Evolutionary conservation across 2,329 filamentous ascomycete species (phyloP), one percentile per base, ranked within the genome.

Genomic region (Venturia nashicola): DNA sequence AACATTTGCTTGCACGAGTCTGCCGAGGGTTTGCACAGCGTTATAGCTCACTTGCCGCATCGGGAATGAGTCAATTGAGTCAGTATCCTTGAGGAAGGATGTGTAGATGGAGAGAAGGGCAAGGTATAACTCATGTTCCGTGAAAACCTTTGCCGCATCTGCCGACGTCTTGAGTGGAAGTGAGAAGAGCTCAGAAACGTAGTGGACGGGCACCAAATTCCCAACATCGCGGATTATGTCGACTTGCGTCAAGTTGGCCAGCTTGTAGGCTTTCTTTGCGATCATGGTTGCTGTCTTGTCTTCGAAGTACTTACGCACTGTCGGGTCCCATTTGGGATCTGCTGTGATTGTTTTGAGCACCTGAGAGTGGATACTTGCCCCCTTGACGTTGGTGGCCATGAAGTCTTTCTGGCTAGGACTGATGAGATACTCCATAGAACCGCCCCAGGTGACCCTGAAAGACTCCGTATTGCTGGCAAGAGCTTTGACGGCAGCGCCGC

Each of bases 301-400:
- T 12, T 84, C 78, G 71, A 88, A 91, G 70, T 91, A 91, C 0
- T 76, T 74, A 75, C 86, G 86, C 68, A 91, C 79, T 11, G 85
- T 79, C 9, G 77, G 74, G 46, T 82, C 76, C 82, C 88, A 90
- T 55, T 83, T 79, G 12, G 61, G 32, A 12, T 83, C 82, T 72
- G 34, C 74, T 0, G 70, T 72, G 0, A 87, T 36, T 18, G 61
- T 57, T 20, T 63, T 40, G 18, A 60, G 59, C 1, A 42, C 36
- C 12, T 60, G 36, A 44, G 59, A 27, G 27, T 44, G n/a, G 36
- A 42, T 44, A n/a, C 48, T 57, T 16, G 46, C 32, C 3, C 42
- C 44, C 14, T 46, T 46, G 32, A 57, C 51, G 51, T 57, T 57
- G 51, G 32, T 57, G 36, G 39, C 76, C 80, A 82, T 83, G 71